Conservation (phyloP, 2,329 filamentous ascomycete species). For the Aspergillus aculeatinus region DNA sequence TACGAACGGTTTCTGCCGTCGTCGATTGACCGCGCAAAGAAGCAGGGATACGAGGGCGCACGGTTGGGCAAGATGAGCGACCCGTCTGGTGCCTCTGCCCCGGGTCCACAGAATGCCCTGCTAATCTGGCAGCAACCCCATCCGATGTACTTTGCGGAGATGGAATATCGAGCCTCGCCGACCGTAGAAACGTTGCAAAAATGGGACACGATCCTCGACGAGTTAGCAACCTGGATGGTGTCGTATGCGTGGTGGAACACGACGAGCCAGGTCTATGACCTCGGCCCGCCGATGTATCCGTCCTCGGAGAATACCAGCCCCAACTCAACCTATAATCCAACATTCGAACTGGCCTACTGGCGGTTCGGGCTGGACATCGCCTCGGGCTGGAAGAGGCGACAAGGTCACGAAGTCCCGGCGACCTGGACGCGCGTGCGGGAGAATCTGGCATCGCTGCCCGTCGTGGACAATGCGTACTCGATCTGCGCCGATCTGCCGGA, state of each 20-base stretch:
- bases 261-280: conserved; percentile 53
- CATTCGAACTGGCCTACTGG: conserved; percentile 63
- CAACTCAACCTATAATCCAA: conserved; percentile 57
- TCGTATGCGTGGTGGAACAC: conserved; percentile 57
- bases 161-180: conserved; percentile 52
- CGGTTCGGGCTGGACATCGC: conserved; percentile 59
- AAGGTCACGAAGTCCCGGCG: conserved; percentile 44
- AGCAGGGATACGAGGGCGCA: conserved; percentile 45
- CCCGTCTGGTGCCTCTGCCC: conserved; percentile 54
- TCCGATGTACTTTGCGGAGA: conserved; percentile 60
- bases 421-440: conserved; percentile 52
- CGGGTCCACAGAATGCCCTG: conserved; percentile 61
- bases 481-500: conserved; percentile 55
- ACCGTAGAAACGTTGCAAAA: conserved; percentile 38
- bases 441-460: conserved; percentile 55
- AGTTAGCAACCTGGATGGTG: conserved; percentile 60
- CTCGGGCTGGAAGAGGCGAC: conserved; percentile 52
- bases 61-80: conserved; percentile 59
- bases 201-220: conserved; percentile 55
- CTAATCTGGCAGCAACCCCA: conserved; percentile 65
- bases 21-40: conserved; percentile 34
- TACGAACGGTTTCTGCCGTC: conserved; percentile 50
- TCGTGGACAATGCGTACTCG: conserved; percentile 52
- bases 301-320: conserved; percentile 60
- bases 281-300: conserved; percentile 54